A percentile compares a stretch with the other conserved stretches of the same genome.
These are phyloP conservation scores for Penicillium janthinellum DNA, from an alignment of 2,329 filamentous ascomycete species.

Conservation along the genomic window DNA sequence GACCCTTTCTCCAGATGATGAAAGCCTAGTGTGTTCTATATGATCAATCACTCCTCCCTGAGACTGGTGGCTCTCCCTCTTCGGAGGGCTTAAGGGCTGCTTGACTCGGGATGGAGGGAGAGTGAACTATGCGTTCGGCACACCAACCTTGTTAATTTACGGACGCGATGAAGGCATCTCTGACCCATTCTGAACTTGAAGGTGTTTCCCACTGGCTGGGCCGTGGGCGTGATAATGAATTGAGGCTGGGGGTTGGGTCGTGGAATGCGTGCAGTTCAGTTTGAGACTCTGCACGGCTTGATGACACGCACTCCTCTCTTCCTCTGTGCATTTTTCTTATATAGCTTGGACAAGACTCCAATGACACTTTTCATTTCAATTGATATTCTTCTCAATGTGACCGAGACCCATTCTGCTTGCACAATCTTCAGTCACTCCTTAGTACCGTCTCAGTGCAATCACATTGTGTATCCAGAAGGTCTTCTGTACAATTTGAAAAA, in stretches of 20 bases:
- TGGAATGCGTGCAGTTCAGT: slow-evolving; percentile 5
- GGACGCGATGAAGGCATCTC: slow-evolving; percentile 98
- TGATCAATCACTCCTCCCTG: slow-evolving; percentile 70
- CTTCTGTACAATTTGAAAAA: slow-evolving; percentile 9
- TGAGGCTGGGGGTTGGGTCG: slow-evolving; percentile 10
- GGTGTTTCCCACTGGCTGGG: slow-evolving; percentile 32
- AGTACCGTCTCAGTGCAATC: slow-evolving; percentile 1
- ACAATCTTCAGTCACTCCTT: neutral
- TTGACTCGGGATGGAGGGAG: slow-evolving; percentile 65
- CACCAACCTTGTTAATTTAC: slow-evolving; percentile 91
- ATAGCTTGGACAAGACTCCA: no score
- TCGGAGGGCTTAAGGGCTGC: slow-evolving; percentile 87
- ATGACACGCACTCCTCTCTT: slow-evolving; percentile 15
- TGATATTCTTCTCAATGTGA: neutral
- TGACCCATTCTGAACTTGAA: slow-evolving; percentile 66
- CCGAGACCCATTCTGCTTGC: neutral
- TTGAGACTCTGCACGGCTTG: neutral
- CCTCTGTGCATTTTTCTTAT: neutral
- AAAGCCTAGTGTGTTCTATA: slow-evolving; percentile 96
- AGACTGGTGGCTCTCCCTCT: slow-evolving; percentile 73
- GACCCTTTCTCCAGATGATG: slow-evolving; percentile 75
- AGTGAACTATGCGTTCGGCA: slow-evolving; percentile 99
- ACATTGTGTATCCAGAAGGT: slow-evolving; percentile 3
- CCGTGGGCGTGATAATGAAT: slow-evolving; percentile 7
- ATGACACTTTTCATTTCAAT: neutral